Evolutionary conservation across 148 eudicot genomes (phyloP), one percentile per base, ranked within the genome.

Genomic region (Selenicereus undatus): DNA sequence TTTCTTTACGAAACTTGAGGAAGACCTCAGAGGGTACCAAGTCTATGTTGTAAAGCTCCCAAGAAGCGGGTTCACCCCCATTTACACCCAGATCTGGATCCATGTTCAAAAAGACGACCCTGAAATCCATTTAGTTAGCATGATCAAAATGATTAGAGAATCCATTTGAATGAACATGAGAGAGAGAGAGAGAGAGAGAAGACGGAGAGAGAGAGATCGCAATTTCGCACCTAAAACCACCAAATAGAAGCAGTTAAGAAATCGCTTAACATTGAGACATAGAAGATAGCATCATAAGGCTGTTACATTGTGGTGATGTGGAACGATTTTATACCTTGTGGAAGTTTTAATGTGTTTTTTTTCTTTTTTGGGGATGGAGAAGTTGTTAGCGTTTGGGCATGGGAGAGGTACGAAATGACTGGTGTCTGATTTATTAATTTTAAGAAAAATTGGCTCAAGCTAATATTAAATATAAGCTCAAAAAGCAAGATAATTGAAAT

Each of bases 11-110:
- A 70, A 95, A 93, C 80, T 95, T 95, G 86, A 93, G 79, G 78
- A 95, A 89, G 54, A 93, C 77, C 79, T 95, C 93, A 3, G 97
- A 89, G 24, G 97, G 98, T 76, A 95, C 80, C 80, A 95, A 86
- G 79, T 93, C 76, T 75, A 95, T 29, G 54, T 86, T 91, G 90
- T 89, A 93, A 13, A 80, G 88, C 52, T 95, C 97, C 97, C 97
- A 93, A 0, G 97, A 89, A 76, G 84, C 76, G 35, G 90, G 86
- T 76, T 90, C 94, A 69, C 86, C 93, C 8, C 78, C 81, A 45
- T 66, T 88, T 64, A 84, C 51, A 73, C 81, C 87, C 77, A 85
- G 27, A 80, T 78, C 78, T 56, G 83, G 43, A 45, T 89, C 93
- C 95, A 93, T 89, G 78, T 86, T 69, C 74, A 17, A 79, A 20